Base-by-base conservation (phyloP, 441 rosid species). In the Macaranga tanarius region DNA sequence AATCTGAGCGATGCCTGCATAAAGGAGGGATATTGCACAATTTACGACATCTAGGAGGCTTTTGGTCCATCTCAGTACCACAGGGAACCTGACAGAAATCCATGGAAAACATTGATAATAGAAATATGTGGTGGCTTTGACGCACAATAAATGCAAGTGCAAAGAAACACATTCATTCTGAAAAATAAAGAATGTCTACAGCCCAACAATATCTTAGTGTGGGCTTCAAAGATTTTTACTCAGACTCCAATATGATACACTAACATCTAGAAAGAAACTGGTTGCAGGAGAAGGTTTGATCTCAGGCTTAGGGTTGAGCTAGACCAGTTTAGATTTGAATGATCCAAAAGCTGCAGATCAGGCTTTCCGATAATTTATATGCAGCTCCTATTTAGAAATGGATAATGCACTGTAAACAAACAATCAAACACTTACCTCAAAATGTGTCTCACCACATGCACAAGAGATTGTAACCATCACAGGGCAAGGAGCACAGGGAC, bases 401-500 rank as follows among this genome's bases (percentile, higher is more conserved):
- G 52, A 65, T 55, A 47, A 72, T 52, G 44, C 28, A 23, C 54
- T 59, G 38, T 19, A 70, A 72, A 22, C 66, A 79, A 78, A 66
- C 31, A 80, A 86, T 84, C 66, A 79, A 78, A 66, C 31, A 80
- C 87, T 84, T 78, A 88, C 99, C 90, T 94, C 99, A 64, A 89
- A 88, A 73, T 76, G 83, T 56, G 94, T 92, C 83, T 86, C 87
- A 65, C 94, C 89, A 80, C 97, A 94, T 52, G 88, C 86, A 80
- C 97, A 94, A 56, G 94, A 85, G 81, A 94, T 94, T 42, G 88
- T 83, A 70, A 94, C 94, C 97, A 90, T 90, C 67, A 90, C 71
- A 60, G 99, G 97, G 75, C 99, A 92, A 73, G 97, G 97, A 85
- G 97, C 95, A 87, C 97, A 92, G 60, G 87, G 77, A 79, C 97